Evolutionary conservation across 2,329 filamentous ascomycete genomes (phyloP), one percentile per base, ranked within the genome.

Genomic region (Pyrenophora seminiperda): DNA sequence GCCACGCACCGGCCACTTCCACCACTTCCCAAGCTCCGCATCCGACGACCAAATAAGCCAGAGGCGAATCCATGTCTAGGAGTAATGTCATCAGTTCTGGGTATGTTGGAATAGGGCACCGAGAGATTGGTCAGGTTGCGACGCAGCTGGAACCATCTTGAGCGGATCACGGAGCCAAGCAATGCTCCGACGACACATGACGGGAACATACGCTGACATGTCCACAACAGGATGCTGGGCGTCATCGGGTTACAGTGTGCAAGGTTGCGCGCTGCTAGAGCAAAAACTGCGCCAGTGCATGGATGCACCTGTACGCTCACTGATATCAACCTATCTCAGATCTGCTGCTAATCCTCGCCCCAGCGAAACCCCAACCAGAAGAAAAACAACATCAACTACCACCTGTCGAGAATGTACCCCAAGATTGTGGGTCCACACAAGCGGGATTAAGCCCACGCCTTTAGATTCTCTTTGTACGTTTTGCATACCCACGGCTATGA

Each of bases 311-410:
- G 84, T 88, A 81, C 67, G 79, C 79, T 72, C 48, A 36, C 49
- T 39, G 19, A 6, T 17, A 6, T 14, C 32, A 2, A 10, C 10
- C 5, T 19, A 20, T n/a, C 13, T 11, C 17, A 19, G 9, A 41
- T 31, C 15, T 2, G 15, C 11, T 27, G 32, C 54, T 60, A 41
- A 64, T 53, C 32, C 22, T 33, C 32, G 47, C 18, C 50, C 54
- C 69, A 87, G 84, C 83, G 79, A 80, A 74, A 81, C 39, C 73
- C 74, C 57, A 73, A 76, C 47, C 72, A 75, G 58, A 83, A 84
- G 71, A 90, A 87, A 78, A 93, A 86, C 73, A 85, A 83, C 58
- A 91, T 97, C 83, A 97, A 97, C 77, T 92, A 92, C 80, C 92
- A 97, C 73, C 79, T 97, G 34, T 83, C 83, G 60, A 84, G 94